Base-by-base conservation (phyloP, 805 yeast species). In the Metschnikowia matae region DNA sequence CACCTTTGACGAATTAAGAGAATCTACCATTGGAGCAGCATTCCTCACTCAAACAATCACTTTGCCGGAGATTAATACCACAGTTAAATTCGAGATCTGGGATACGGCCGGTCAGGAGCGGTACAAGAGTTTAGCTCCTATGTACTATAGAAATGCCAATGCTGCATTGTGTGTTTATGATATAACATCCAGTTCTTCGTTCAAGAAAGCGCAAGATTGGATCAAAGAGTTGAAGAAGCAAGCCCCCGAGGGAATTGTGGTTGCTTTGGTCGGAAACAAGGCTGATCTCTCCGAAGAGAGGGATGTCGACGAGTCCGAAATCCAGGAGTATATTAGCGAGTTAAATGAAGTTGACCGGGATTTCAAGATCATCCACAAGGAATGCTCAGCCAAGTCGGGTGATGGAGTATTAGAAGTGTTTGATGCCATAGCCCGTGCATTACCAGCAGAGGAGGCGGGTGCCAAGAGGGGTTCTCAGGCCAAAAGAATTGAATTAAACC, bases 51-150 rank as follows among this genome's bases (percentile, higher is more conserved):
- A 92, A 66, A 83, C 95, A 63, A 91, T 96, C 64, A 82, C 88
- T 20, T 85, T 94, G 39, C 59, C 63, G 87, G 94, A 45, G 86
- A 84, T 53, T 80, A 85, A 62, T 20, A 53, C 61, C 34, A 87
- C 94, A 7, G 88, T 92, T 63, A 92, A 94, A 68, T 90, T 89
- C 66, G 96, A 88, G 65, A 89, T 88, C 52, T 88, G 96, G 96
- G 98, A 91, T 66, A 91, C 98, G 13, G 98, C 98, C 2, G 99
- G 99, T 18, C 98, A 92, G 74, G 99, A 92, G 68, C 74, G 99
- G 56, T 92, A 92, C 74, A 97, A 97, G 14, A 84, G 92, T 23
- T 78, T 92, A 62, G 97, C 98, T 1, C 98, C 98, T 29, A 86
- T 92, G 94, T 92, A 92, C 70, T 92, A 92, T 73, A 81, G 99